These are phyloP conservation scores for Metarhizium anisopliae DNA, from an alignment of 2,329 filamentous ascomycete genomes.

Conservation along the genomic window DNA sequence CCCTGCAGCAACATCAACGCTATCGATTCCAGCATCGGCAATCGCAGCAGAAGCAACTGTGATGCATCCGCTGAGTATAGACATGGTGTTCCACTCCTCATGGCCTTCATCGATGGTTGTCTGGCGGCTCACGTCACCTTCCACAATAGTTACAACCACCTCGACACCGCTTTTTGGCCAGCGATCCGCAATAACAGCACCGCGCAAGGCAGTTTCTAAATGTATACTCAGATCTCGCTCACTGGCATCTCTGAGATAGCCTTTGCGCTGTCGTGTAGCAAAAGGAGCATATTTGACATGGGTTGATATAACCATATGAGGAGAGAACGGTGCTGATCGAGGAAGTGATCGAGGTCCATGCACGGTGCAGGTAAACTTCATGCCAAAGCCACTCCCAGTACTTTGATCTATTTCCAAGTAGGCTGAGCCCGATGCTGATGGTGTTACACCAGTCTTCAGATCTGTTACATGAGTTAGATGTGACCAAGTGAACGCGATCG, in stretches of 20 bases:
- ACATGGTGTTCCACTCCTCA: constrained; percentile 81
- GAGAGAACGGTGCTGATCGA: constrained; percentile 82
- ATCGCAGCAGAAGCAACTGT: constrained; percentile 90
- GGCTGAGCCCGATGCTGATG: constrained; percentile 87
- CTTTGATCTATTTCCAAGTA: constrained; percentile 62
- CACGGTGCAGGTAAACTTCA: constrained; percentile 89
- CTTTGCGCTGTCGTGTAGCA: constrained; percentile 70
- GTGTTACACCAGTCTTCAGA: constrained; percentile 83
- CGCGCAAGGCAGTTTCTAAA: constrained; percentile 80
- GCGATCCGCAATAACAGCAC: constrained; percentile 82
- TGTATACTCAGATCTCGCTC: constrained; percentile 89
- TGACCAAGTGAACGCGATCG: neutral
- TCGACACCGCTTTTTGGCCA: constrained; percentile 99
- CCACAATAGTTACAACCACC: constrained; percentile 83
- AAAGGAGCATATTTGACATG: constrained; percentile 97
- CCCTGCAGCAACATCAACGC: constrained; percentile 80
- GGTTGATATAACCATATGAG: constrained; percentile 82
- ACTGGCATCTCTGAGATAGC: constrained; percentile 75
- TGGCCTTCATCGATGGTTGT: constrained; percentile 38
- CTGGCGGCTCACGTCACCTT: constrained; percentile 76
- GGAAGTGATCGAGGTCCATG: constrained; percentile 89
- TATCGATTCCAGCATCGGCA: constrained; percentile 91
- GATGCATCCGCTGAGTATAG: constrained; percentile 82
- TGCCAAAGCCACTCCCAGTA: constrained; percentile 46
- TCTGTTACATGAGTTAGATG: constrained; percentile 39